Conservation (phyloP, 495 filamentous ascomycete species). For the Penicillium simplicissimum region DNA sequence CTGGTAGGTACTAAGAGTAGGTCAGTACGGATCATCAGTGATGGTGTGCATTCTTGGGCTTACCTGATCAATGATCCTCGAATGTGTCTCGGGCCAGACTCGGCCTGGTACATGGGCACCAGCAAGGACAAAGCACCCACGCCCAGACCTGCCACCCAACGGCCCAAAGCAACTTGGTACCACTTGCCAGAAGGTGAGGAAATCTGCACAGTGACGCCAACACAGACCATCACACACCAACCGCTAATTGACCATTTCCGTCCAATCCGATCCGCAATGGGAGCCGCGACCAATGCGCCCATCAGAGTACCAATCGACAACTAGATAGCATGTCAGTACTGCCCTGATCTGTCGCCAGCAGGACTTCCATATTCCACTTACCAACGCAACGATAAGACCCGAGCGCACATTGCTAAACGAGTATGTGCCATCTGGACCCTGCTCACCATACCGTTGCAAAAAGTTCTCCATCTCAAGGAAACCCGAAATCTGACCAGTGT, state of each 20-base stretch:
- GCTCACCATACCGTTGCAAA: constrained; percentile 40
- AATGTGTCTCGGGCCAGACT: constrained; percentile 63
- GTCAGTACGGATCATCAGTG: neutral
- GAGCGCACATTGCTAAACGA: constrained; percentile 48
- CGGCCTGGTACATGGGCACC: constrained; percentile 72
- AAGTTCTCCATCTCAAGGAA: constrained; percentile 59
- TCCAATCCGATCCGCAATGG: constrained; percentile 52
- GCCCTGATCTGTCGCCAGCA: too few relatives aligned
- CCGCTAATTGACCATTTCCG: constrained; percentile 52
- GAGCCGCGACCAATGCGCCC: constrained; percentile 61
- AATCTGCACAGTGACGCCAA: constrained; percentile 67
- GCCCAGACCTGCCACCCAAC: constrained; percentile 61
- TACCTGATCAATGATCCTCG: constrained; percentile 64
- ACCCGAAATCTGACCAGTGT: constrained; percentile 48
- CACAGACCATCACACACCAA: constrained; percentile 58
- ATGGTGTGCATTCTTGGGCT: neutral
- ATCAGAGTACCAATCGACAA: constrained; percentile 66
- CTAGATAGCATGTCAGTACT: constrained; percentile 8
- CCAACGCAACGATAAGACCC: constrained; percentile 51
- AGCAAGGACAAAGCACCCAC: constrained; percentile 67
- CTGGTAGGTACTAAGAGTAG: constrained; percentile 58
- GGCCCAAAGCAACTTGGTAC: constrained; percentile 54
- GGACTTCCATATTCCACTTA: constrained; percentile 6
- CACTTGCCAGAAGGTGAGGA: constrained; percentile 52
- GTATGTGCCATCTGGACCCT: constrained; percentile 23